phyloP scores from a whole-genome alignment of 306 rosid species.

The Castanospermum australe region DNA sequence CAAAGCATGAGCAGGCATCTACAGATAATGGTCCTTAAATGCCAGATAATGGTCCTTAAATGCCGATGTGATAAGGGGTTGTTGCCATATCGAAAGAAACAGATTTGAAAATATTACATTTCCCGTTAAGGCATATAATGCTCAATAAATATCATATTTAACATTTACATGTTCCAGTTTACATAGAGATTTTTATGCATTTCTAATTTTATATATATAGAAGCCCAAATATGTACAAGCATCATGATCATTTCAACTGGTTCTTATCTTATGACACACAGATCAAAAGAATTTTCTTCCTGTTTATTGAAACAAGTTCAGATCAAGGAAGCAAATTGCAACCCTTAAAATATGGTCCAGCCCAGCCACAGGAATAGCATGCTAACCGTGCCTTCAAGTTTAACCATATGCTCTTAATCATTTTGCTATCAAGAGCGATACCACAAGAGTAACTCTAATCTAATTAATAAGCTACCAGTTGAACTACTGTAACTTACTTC shows the following conservation, averaged over 20 bases:
- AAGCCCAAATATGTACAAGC: background rate
- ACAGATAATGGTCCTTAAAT: background rate
- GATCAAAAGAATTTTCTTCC: background rate
- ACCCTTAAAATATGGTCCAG: slow-evolving; percentile 1
- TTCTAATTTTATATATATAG: background rate
- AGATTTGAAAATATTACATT: background rate
- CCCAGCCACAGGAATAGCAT: background rate
- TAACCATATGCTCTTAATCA: background rate
- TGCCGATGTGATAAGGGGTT: background rate
- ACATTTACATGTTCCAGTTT: slow-evolving; percentile 2
- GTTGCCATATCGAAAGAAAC: background rate
- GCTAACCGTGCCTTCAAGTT: slow-evolving; percentile 8
- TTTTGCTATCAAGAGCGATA: background rate
- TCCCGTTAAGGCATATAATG: background rate
- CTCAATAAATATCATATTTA: background rate
- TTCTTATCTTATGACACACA: background rate
- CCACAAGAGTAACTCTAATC: background rate
- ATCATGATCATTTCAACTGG: background rate
- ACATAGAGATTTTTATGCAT: background rate
- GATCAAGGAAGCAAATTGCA: background rate
- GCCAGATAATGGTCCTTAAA: background rate
- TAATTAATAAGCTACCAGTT: background rate
- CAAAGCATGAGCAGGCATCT: background rate
- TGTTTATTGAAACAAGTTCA: background rate
- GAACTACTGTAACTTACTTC: background rate